Evolutionary conservation across 768 basidiomycete species (phyloP), one percentile per base, ranked within the genome.

Genomic region (Tremella mesenterica): DNA sequence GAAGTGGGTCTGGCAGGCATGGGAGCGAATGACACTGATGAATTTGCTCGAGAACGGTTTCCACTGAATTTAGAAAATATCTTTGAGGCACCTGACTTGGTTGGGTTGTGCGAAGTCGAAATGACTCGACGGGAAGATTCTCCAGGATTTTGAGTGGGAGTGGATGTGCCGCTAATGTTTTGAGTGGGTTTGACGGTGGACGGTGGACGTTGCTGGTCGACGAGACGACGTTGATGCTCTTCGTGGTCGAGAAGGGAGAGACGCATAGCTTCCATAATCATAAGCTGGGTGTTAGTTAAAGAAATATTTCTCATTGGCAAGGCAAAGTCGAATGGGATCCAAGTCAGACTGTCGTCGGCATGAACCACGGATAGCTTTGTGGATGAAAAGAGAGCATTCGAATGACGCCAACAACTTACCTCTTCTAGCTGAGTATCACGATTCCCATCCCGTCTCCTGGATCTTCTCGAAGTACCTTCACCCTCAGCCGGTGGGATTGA

Each of bases 231-330:
- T 69, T 90, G 88, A 51, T 90, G 86, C 65, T 90, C 90, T 74
- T 96, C 92, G 65, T 97, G 91, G 53, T 97, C 93, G 44, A 95
- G 71, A 60, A 96, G 77, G 25, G 90, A 95, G 53, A 95, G 76
- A 50, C 93, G 83, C 91, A 99, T 97, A 4, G 95, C 95, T 75
- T 97, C 95, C 88, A 92, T 92, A 50, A 99, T 77, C 93, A 97
- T 96, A 39, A 99, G 75, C 89, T 99, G 58, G 20, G 39, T 31
- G 27, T 51, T 36, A 52, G 58, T 27, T 23, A 21, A 10, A 21
- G n/a, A n/a, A n/a, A n/a, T n/a, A n/a, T n/a, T n/a, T n/a, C n/a
- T n/a, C n/a, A n/a, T n/a, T n/a, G n/a, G n/a, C n/a, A n/a, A n/a
- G n/a, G n/a, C n/a, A n/a, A n/a, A n/a, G n/a, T n/a, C n/a, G n/a